These are phyloP conservation scores for Prunus padus DNA, from an alignment of 306 rosid genomes.

Conservation along the genomic window DNA sequence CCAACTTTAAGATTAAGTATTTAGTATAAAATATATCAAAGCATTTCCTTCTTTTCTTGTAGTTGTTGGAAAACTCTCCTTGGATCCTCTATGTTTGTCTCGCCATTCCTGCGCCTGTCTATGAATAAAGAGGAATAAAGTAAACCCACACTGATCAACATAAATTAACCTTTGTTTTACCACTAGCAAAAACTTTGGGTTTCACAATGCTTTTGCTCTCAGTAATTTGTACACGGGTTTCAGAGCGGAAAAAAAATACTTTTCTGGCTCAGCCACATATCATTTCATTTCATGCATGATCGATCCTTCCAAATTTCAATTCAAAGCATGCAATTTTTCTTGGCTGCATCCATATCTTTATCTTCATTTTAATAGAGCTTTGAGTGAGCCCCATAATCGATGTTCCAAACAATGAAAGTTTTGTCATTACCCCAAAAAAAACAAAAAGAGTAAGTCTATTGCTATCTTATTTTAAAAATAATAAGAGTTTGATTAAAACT, in stretches of 20 bases:
- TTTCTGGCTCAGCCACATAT: not conserved
- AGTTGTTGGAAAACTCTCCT: conserved; percentile 45
- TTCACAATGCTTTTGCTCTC: conserved; percentile 37
- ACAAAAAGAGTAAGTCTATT: not conserved
- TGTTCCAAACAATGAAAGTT: not conserved
- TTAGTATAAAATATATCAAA: conserved; percentile 16
- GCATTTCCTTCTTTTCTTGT: conserved; percentile 38
- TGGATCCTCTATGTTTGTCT: conserved; percentile 60
- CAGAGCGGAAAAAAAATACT: not conserved
- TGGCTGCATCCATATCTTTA: not conserved
- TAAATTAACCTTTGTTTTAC: not conserved
- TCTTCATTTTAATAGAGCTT: not conserved
- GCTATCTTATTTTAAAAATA: too few species aligned
- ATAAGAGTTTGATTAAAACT: not conserved
- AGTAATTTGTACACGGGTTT: conserved; percentile 11
- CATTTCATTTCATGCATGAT: not conserved
- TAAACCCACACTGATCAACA: not conserved
- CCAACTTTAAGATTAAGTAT: conserved; percentile 34
- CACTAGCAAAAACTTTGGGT: conserved; percentile 25
- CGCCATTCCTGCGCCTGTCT: conserved; percentile 22
- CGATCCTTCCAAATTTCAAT: not conserved
- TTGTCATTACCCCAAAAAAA: not conserved
- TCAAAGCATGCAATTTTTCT: conserved; percentile 3
- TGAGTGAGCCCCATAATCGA: not conserved
- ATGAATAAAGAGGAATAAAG: conserved; percentile 5